A percentile compares a stretch with the other conserved stretches of the same genome.
These are phyloP conservation scores for Lecanosticta acicola DNA, from an alignment of 2,329 filamentous ascomycete species.

Conservation along the genomic window DNA sequence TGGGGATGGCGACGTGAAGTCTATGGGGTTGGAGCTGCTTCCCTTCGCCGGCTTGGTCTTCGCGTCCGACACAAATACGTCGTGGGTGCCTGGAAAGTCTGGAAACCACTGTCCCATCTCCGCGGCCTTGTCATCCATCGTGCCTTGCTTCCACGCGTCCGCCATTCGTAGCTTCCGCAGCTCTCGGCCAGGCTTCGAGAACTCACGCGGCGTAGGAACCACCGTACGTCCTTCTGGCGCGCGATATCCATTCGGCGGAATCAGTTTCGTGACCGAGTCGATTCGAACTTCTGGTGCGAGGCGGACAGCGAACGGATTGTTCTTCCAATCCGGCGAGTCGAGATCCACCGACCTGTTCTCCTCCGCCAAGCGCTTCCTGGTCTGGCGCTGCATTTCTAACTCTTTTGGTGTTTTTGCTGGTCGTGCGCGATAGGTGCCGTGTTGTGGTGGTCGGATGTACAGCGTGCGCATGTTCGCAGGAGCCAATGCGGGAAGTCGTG, in stretches of 20 bases:
- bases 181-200: neutral
- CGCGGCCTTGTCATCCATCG: constrained; percentile 7
- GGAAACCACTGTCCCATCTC: constrained; percentile 18
- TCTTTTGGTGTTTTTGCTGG: neutral
- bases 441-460: neutral
- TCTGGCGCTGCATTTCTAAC: neutral
- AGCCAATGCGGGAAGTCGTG: neutral
- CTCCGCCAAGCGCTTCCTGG: neutral
- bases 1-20: neutral
- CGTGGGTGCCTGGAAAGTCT: constrained; percentile 3
- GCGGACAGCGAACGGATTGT: neutral
- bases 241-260: neutral
- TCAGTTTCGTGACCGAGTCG: neutral
- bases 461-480: neutral
- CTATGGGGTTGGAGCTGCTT: neutral
- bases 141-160: too few relatives aligned
- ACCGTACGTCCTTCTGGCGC: neutral
- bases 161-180: neutral
- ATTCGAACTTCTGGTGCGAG: neutral
- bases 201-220: neutral
- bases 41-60: constrained; percentile 3
- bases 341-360: neutral
- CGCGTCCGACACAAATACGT: neutral
- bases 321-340: neutral
- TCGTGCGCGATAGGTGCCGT: neutral